Evolutionary conservation across 2,329 filamentous ascomycete species (phyloP).

Genomic region (Ascochyta pisi): DNA sequence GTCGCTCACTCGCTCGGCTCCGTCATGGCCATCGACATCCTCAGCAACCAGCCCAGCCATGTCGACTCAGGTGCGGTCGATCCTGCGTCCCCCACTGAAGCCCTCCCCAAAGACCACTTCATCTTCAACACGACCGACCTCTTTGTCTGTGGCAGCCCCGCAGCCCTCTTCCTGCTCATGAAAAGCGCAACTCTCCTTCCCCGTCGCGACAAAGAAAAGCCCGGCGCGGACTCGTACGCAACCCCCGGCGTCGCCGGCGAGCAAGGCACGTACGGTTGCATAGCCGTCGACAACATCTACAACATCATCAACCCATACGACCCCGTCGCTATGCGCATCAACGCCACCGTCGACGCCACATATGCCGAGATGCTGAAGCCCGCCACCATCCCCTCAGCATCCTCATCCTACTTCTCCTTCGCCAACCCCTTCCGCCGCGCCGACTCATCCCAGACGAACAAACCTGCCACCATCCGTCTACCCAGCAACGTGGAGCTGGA

Average conservation of each 20-base stretch:
- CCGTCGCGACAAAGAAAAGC: constrained; percentile 76
- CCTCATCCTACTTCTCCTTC: constrained; percentile 56
- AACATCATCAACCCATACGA: constrained; percentile 83
- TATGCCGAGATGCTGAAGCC: constrained; percentile 80
- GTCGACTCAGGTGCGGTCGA: constrained; percentile 58
- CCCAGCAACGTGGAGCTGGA: constrained; percentile 79
- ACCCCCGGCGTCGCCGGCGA: constrained; percentile 72
- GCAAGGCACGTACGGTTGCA: constrained; percentile 81
- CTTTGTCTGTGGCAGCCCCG: constrained; percentile 88
- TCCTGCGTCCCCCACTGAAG: constrained; percentile 49
- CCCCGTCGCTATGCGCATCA: constrained; percentile 89
- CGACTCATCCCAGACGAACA: constrained; percentile 31
- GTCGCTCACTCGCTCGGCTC: constrained; percentile 94
- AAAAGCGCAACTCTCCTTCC: constrained; percentile 77
- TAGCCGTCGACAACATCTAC: constrained; percentile 95
- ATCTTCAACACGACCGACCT: constrained; percentile 92
- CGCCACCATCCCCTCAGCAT: constrained; percentile 78
- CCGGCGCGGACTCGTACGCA: constrained; percentile 68
- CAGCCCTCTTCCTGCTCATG: constrained; percentile 89
- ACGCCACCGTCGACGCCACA: constrained; percentile 82
- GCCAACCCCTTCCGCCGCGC: constrained; percentile 50
- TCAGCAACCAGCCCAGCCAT: constrained; percentile 84
- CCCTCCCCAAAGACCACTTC: constrained; percentile 65
- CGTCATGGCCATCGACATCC: constrained; percentile 90
- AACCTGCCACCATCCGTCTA: constrained; percentile 47